Base-by-base conservation (phyloP, 2,329 filamentous ascomycete species). In the Colletotrichum chlorophyti region DNA sequence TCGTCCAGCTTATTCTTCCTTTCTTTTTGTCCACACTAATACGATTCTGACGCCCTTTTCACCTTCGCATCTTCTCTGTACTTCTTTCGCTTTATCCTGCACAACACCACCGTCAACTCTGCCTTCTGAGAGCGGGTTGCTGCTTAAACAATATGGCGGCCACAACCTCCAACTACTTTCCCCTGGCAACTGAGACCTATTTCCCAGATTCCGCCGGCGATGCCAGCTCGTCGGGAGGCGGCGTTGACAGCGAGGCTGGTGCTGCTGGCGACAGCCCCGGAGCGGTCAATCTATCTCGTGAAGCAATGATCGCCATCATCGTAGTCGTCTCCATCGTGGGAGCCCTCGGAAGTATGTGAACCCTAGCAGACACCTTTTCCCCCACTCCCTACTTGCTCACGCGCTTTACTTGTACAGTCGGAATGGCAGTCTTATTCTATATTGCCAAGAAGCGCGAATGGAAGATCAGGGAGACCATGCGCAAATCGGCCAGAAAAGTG, bases 371-470 rank as follows among this genome's bases (percentile, higher is more conserved):
- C 34, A 26, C 6, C 31, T 4, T 23, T 46, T 46, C n/a, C n/a
- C n/a, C n/a, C n/a, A n/a, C n/a, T n/a, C n/a, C n/a, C n/a, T n/a
- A n/a, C n/a, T n/a, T 38, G 19, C 58, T 52, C 10, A 60, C 57
- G 29, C 17, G n/a, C 2, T 3, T 17, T 46, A 23, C 23, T 29
- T 2, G 9, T 42, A 35, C 64, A 90, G 89, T 88, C 62, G 80
- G 79, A 19, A 88, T 83, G 29, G 84, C 86, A 3, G 76, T 85
- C 3, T 83, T 95, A 24, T 96, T 90, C 76, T 91, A 88, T 72
- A 71, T 94, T 32, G 90, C 91, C 53, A 95, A 95, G 80, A 93
- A 91, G 76, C 85, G 88, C 42, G 90, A 93, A 72, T 95, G 91
- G 91, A 90, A 87, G 64, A 79, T 95, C 64, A 85, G 87, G 58